phyloP scores from a whole-genome alignment of 768 basidiomycete species.

The Mycena albidolilacea region DNA sequence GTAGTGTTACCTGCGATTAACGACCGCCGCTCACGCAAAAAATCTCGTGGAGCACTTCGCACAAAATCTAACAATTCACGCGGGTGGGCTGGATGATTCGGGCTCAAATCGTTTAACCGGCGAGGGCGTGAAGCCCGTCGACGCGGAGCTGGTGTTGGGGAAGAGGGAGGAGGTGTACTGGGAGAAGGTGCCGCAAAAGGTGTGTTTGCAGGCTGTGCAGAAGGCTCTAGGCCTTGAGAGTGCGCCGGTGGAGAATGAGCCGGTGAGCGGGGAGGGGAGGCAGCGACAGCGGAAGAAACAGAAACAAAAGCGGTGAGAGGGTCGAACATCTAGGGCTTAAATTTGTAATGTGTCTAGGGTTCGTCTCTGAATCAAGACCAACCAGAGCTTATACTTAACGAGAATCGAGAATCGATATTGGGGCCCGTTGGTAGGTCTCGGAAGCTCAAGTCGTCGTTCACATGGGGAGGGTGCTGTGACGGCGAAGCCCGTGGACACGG shows the following conservation, averaged over 20 bases:
- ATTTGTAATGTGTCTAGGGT: neutral
- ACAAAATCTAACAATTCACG: constrained; percentile 55
- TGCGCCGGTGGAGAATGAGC: neutral
- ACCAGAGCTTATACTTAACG: no score
- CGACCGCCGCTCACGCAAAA: constrained; percentile 63
- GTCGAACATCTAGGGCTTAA: neutral
- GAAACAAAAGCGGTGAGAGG: constrained; percentile 25
- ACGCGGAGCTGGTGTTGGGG: constrained; percentile 72
- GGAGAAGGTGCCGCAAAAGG: constrained; percentile 84
- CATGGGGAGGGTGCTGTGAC: constrained; percentile 1
- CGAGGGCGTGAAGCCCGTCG: constrained; percentile 45
- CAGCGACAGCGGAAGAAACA: constrained; percentile 30
- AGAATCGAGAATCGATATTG: no score
- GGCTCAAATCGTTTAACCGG: constrained; percentile 49
- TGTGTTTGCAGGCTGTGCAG: constrained; percentile 72
- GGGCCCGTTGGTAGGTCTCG: neutral
- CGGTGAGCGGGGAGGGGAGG: constrained; percentile 13
- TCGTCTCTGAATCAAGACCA: neutral
- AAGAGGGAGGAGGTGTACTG: constrained; percentile 82
- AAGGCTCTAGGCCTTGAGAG: constrained; percentile 51
- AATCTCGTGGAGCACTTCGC: constrained; percentile 63
- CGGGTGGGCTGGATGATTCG: constrained; percentile 67
- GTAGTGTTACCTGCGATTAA: constrained; percentile 83
- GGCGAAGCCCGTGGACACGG: constrained; percentile 55
- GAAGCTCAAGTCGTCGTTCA: constrained; percentile 2